Evolutionary conservation across 2,329 filamentous ascomycete genomes (phyloP).

Genomic region (Cordyceps pruinosa): DNA sequence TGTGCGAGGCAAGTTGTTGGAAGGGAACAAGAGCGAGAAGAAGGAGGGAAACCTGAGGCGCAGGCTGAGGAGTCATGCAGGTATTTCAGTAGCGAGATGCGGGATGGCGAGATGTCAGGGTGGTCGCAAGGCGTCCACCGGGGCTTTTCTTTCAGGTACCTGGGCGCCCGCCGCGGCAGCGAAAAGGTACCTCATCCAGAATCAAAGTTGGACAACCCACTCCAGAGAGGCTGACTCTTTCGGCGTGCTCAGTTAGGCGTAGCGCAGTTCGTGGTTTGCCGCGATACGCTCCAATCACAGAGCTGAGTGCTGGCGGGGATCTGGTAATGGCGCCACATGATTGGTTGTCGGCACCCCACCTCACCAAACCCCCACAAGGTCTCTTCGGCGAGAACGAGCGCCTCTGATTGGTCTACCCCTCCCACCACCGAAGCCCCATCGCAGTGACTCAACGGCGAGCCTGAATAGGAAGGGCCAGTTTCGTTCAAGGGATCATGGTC

Average conservation of each 20-base stretch:
- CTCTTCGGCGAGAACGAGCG: conserved; percentile 15
- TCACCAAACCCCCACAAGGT: not conserved
- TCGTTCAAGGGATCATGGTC: not conserved
- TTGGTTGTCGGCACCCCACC: conserved; percentile 4
- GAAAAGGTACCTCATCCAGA: not conserved
- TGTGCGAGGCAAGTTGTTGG: not conserved
- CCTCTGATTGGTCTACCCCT: not conserved
- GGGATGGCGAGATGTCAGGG: conserved; percentile 7
- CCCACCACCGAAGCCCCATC: not conserved
- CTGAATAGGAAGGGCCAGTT: conserved; percentile 2
- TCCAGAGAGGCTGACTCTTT: conserved; percentile 29
- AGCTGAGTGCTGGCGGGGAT: not conserved
- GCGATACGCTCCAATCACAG: conserved; percentile 23
- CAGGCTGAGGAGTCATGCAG: conserved; percentile 18
- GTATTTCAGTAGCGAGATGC: conserved; percentile 19
- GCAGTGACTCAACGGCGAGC: conserved; percentile 13
- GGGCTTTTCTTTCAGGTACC: not conserved
- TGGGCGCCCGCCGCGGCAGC: not conserved
- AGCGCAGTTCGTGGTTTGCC: conserved; percentile 19
- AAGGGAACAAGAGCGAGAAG: conserved; percentile 12
- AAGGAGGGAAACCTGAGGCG: conserved; percentile 23
- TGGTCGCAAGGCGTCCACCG: not conserved
- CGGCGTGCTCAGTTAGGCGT: conserved; percentile 37
- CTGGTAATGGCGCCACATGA: not conserved
- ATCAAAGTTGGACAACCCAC: not conserved